Evolutionary conservation across 345 rosid genomes (phyloP), one percentile per base, ranked within the genome.

Genomic region (Syzygium aqueum): DNA sequence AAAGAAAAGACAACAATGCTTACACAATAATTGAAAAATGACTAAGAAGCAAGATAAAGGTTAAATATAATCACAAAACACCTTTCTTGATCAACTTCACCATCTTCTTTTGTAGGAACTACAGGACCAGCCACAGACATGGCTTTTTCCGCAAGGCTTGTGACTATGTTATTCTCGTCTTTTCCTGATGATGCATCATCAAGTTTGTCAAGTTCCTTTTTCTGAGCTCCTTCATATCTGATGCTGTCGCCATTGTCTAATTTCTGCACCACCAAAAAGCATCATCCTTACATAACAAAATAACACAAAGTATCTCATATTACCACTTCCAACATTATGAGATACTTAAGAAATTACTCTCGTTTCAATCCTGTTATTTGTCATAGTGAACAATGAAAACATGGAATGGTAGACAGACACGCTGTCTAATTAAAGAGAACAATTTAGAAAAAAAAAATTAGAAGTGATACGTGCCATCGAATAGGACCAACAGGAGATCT

Each of bases 1-100:
- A 84, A 73, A 85, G 85, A 84, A 54, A 15, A 67, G 54, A 78
- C 65, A 21, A 85, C 15, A 85, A 57, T n/a, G 51, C 37, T 56
- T 17, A 85, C n/a, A 13, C 10, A 51, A 53, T 85, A 28, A 46
- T 25, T 52, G 17, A 50, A 40, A 46, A 59, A 61, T 51, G 53
- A 27, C 80, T 33, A 46, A 23, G 30, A 33, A 65, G 87, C 21
- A 16, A 61, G 43, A 27, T 57, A 86, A 85, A 57, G 33, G 84
- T 33, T 84, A 30, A 30, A 53, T 21, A 59, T 84, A 19, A 37
- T 80, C 88, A 15, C 84, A 83, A 52, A 40, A 90, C 85, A 97
- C 99, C 98, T 96, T 53, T 95, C 99, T 89, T 96, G 98, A 93
- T 96, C 99, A 87, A 96, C 93, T 94, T 92, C 97, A 87, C 99